These are phyloP conservation scores for Spencermartinsiella europaea DNA, from an alignment of 805 yeast genomes.

Conservation along the genomic window DNA sequence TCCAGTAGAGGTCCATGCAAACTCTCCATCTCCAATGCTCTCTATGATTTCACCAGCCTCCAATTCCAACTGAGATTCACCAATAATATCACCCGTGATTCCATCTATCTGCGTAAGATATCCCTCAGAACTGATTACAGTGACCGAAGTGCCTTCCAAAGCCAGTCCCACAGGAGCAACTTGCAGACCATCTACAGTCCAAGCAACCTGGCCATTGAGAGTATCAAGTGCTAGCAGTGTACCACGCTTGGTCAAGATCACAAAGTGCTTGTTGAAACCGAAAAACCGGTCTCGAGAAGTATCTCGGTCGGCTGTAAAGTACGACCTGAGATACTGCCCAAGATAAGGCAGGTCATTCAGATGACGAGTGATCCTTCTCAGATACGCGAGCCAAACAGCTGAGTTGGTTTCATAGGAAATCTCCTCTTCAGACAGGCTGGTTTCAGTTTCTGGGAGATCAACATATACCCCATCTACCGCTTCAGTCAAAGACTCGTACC, in stretches of 20 bases:
- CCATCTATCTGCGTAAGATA: conserved; percentile 6
- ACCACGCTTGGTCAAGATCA: conserved; percentile 27
- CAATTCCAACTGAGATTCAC: background rate
- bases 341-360: conserved; percentile 18
- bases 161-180: conserved; percentile 2
- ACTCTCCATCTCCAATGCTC: background rate
- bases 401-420: conserved; percentile 27
- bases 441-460: conserved; percentile 22
- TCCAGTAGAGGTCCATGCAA: conserved; percentile 7
- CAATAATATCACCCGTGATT: conserved; percentile 14
- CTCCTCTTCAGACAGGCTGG: conserved; percentile 25
- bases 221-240: conserved; percentile 30
- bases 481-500: conserved; percentile 29
- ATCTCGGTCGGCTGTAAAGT: background rate
- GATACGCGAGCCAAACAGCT: conserved; percentile 25
- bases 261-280: conserved; percentile 32
- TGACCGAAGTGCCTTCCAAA: conserved; percentile 4
- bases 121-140: conserved; percentile 3
- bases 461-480: conserved; percentile 25
- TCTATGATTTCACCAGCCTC: conserved; percentile 7
- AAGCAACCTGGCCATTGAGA: conserved; percentile 22
- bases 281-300: conserved; percentile 18
- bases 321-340: background rate
- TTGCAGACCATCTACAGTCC: conserved; percentile 18
- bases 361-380: conserved; percentile 26